These are phyloP conservation scores for Kwoniella pini DNA, from an alignment of 768 basidiomycete genomes.

Conservation along the genomic window DNA sequence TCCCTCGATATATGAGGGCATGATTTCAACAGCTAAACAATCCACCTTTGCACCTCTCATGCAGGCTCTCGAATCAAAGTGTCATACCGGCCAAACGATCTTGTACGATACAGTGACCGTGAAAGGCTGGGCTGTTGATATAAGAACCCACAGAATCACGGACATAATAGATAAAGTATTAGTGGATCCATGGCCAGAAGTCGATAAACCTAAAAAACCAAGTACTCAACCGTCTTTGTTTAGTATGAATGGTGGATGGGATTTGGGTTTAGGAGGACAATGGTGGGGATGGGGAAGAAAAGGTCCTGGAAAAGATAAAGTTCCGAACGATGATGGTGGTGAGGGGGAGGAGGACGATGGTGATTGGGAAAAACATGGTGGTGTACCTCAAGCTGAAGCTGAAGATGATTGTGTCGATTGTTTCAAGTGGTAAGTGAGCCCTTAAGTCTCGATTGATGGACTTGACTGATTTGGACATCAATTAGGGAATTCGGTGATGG, in stretches of 20 bases:
- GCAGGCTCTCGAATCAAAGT: conserved; percentile 57
- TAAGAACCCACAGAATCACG: conserved; percentile 71
- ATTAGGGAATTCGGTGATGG: conserved; percentile 52
- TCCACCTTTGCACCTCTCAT: neutral
- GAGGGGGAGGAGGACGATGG: conserved; percentile 33
- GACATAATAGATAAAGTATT: conserved; percentile 72
- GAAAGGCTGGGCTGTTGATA: conserved; percentile 74
- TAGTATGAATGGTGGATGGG: neutral
- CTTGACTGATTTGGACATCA: too few relatives aligned
- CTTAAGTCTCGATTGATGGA: neutral
- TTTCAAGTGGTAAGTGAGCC: conserved; percentile 51
- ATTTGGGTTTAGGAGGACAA: neutral
- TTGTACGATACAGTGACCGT: conserved; percentile 83
- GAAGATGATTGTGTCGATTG: conserved; percentile 53
- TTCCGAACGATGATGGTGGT: conserved; percentile 31
- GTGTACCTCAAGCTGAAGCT: conserved; percentile 46
- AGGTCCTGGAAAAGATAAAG: conserved; percentile 32
- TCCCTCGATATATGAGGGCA: too few relatives aligned
- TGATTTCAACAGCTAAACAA: too few relatives aligned
- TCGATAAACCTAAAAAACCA: conserved; percentile 18
- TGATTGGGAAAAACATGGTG: conserved; percentile 49
- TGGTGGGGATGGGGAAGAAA: conserved; percentile 52
- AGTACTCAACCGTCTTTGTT: conserved; percentile 1
- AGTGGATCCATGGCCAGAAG: conserved; percentile 65
- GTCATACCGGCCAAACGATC: conserved; percentile 80